Base-by-base conservation (phyloP, 2,329 filamentous ascomycete species). In the Arthrobotrys musiformis region DNA sequence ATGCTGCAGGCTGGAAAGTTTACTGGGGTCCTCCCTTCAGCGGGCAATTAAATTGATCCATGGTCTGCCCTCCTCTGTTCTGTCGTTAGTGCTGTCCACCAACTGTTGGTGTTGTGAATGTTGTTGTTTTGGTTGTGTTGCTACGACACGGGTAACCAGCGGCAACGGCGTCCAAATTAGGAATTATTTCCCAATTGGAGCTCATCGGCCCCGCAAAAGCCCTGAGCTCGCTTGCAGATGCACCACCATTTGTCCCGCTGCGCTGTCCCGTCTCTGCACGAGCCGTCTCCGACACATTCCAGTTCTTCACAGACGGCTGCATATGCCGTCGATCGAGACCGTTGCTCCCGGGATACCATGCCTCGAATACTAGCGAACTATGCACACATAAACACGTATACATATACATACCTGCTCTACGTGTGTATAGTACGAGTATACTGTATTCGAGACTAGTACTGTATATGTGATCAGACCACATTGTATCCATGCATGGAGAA, bases 171-270 rank as follows among this genome's bases (percentile, higher is more conserved):
- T 42, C 54, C 54, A 11, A 19, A 15, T 58, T 40, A 9, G 33
- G 54, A 40, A 24, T 40, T 58, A 58, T 58, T 58, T 58, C 54
- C 54, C 33, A 15, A 37, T 28, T 33, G 4, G 54, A 58, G 54
- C 54, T 58, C 54, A 58, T 58, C 54, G 33, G 50, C 54, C 54
- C 54, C 54, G 54, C 54, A 58, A 58, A n/a, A 24, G 17, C 54
- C 54, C 54, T 58, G 33, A 33, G 54, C 54, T 58, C 30, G 54
- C 54, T 58, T 58, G 54, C 54, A 58, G 24, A 28, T 28, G 48
- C 24, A 56, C 50, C 50, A 35, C 50, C 9, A 22, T 33, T n/a
- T 58, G 54, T 56, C 54, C 33, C 30, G 54, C 30, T 58, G 54
- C 26, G 33, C 54, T 58, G 54, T 58, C 54, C 54, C 54, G 54